phyloP scores from a whole-genome alignment of 2,329 filamentous ascomycete species.

The Penicillium freii region DNA sequence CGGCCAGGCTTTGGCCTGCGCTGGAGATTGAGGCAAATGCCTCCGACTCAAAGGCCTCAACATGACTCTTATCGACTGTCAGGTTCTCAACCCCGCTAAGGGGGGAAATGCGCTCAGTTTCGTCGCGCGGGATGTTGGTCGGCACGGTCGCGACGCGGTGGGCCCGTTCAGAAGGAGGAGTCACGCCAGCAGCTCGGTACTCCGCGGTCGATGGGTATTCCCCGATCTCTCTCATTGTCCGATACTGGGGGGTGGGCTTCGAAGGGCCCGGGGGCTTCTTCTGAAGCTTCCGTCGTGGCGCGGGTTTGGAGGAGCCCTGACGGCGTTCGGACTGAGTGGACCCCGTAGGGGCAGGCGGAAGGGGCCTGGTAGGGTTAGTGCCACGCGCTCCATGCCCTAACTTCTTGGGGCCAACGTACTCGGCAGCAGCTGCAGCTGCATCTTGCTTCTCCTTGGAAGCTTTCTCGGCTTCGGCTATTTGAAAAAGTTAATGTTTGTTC shows the following conservation, averaged over 20 bases:
- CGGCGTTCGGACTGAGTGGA: conserved; percentile 16
- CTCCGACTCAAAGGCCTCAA: neutral
- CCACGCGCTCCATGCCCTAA: conserved; percentile 21
- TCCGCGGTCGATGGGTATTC: conserved; percentile 23
- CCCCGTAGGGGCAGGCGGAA: conserved; percentile 25
- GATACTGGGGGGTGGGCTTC: neutral
- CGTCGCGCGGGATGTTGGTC: conserved; percentile 4
- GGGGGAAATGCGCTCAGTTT: conserved; percentile 2
- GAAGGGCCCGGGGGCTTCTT: conserved; percentile 18
- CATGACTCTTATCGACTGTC: conserved; percentile 3
- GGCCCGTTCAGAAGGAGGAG: conserved; percentile 20
- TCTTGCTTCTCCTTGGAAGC: neutral
- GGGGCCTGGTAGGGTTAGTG: conserved; percentile 23
- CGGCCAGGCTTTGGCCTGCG: neutral
- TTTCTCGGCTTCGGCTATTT: neutral
- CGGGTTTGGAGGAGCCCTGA: conserved; percentile 16
- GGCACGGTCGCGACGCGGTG: conserved; percentile 14
- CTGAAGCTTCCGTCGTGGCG: conserved; percentile 17
- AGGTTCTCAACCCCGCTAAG: conserved; percentile 4
- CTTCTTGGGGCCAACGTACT: conserved; percentile 10
- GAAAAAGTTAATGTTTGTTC: neutral
- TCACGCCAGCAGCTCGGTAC: conserved; percentile 22
- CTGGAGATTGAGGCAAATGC: neutral
- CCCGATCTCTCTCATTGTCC: conserved; percentile 25
- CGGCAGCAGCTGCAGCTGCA: neutral